phyloP scores from a whole-genome alignment of 768 basidiomycete species.

The Russula sp. region DNA sequence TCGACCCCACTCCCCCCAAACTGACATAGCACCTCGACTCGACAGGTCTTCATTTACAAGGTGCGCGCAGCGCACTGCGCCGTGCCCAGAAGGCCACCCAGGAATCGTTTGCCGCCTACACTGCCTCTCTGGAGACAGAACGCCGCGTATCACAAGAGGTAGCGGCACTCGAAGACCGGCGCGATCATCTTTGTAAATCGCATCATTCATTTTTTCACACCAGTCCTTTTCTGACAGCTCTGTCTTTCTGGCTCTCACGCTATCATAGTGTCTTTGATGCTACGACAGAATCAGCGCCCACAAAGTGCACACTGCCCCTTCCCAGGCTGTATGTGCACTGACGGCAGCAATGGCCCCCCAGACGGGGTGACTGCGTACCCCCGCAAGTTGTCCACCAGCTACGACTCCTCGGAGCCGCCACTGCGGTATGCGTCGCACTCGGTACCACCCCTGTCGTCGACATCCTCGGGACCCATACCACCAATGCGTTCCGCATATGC shows the following conservation, averaged over 20 bases:
- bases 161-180: conserved; percentile 26
- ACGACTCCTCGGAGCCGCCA: too few species aligned
- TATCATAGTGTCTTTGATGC: conserved; percentile 23
- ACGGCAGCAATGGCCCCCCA: conserved; percentile 12
- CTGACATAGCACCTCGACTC: not conserved
- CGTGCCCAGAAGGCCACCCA: conserved; percentile 30
- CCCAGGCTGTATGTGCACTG: conserved; percentile 18
- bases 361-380: conserved; percentile 23
- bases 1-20: too few species aligned
- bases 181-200: conserved; percentile 25
- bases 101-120: conserved; percentile 27
- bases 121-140: conserved; percentile 27
- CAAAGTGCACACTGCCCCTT: conserved; percentile 23
- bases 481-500: conserved; percentile 27
- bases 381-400: conserved; percentile 23
- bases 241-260: not conserved
- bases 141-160: conserved; percentile 26
- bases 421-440: conserved; percentile 21
- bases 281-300: conserved; percentile 28
- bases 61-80: conserved; percentile 24
- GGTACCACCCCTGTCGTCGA: not conserved
- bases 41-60: conserved; percentile 23
- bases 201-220: not conserved
- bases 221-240: not conserved
- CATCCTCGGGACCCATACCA: not conserved